phyloP scores from a whole-genome alignment of 1,284 basidiomycete genomes.

The Ustilago curta region DNA sequence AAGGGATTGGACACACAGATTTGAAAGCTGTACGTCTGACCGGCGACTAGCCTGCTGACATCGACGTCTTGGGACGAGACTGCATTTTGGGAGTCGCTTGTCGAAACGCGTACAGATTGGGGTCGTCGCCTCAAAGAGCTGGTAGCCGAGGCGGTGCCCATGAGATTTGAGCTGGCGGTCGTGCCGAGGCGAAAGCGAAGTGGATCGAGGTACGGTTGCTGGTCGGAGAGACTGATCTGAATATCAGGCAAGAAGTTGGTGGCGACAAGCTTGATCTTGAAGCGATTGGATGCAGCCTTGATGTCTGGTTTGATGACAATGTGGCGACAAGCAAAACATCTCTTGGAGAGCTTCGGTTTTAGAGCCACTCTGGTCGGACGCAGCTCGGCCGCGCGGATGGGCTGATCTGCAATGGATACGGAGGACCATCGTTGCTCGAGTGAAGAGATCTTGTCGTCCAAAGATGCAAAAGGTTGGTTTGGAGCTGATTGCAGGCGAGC shows the following conservation, averaged over 20 bases:
- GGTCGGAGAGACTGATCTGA: conserved; percentile 68
- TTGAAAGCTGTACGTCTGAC: conserved; percentile 54
- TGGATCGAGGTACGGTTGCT: conserved; percentile 36
- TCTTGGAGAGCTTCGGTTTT: conserved; percentile 91
- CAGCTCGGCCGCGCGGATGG: conserved; percentile 76
- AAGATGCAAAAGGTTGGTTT: conserved; percentile 27
- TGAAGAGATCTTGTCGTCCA: conserved; percentile 74
- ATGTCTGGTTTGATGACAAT: conserved; percentile 98
- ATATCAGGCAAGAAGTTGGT: conserved; percentile 91
- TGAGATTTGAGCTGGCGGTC: neutral
- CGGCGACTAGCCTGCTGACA: conserved; percentile 30
- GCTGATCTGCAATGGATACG: conserved; percentile 70
- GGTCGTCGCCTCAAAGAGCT: conserved; percentile 31
- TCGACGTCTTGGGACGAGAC: conserved; percentile 39
- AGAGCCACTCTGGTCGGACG: conserved; percentile 88
- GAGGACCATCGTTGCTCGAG: conserved; percentile 84
- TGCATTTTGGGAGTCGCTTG: conserved; percentile 3
- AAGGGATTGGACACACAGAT: conserved; percentile 59
- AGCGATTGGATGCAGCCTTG: conserved; percentile 89
- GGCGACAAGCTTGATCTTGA: conserved; percentile 97
- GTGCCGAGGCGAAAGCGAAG: conserved; percentile 14
- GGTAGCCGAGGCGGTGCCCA: conserved; percentile 1
- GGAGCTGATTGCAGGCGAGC: conserved; percentile 14
- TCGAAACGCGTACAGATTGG: conserved; percentile 12
- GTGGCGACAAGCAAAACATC: conserved; percentile 92